Evolutionary conservation across 805 yeast species (phyloP), one percentile per base, ranked within the genome.

Genomic region (Ogataea corticis): DNA sequence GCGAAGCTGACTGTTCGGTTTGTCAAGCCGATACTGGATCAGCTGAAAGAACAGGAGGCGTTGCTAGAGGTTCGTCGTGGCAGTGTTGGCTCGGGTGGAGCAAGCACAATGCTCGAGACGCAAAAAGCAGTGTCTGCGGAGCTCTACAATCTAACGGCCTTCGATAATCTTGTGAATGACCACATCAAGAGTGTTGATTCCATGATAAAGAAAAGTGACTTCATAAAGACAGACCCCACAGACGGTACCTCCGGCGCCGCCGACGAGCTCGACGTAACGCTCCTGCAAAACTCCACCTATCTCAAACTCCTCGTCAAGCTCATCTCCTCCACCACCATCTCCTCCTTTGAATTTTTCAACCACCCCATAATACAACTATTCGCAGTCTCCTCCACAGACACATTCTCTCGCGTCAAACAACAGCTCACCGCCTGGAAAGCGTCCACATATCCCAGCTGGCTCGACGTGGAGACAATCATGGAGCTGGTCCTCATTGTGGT

Each of bases 331-430:
- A 74, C 79, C 12, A 73, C 75, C 7, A 66, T 87, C 7, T 80
- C 87, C 2, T 82, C 92, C 2, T 88, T 87, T 60, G 97, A 92
- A 63, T 83, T 89, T 4, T 82, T 90, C 62, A 83, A 86, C 53
- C 97, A 91, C 60, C 97, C 97, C 0, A 77, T 89, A 2, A 76
- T 87, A 2, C 85, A 90, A 33, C 61, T 92, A 12, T 73, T 89
- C 41, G 82, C 83, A 0, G 70, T 89, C 3, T 78, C 87, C 17
- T 72, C 79, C 17, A 52, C 65, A 12, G 87, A 83, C 45, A 48
- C 76, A 0, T 62, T 79, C 27, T 82, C 77, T 11, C 64, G 67
- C n/a, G 81, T 94, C 4, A 73, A 85, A 41, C 76, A 75, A 15
- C 61, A 80, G 31, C 66, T 87, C 17, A 76, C 80, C 2, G 68